Evolutionary conservation across 2,329 filamentous ascomycete species (phyloP).

Genomic region (Clonostachys rosea): DNA sequence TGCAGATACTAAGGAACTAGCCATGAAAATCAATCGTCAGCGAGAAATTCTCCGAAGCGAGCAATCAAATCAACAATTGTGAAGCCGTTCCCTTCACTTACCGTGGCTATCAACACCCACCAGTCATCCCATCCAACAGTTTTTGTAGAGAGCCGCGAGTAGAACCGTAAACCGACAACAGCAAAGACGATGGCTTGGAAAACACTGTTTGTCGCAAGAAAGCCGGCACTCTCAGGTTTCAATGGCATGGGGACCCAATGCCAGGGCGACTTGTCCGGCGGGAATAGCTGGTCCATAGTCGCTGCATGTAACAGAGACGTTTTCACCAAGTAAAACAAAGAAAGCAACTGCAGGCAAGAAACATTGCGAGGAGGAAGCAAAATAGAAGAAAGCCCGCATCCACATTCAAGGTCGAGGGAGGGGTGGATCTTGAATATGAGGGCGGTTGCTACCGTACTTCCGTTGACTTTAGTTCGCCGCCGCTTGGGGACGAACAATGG

Average conservation of each 20-base stretch:
- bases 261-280: background rate
- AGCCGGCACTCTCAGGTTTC: background rate
- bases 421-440: too few species aligned
- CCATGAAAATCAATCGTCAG: background rate
- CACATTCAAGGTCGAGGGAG: too few species aligned
- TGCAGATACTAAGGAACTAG: too few species aligned
- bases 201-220: background rate
- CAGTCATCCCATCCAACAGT: constrained; percentile 1
- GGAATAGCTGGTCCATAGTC: background rate
- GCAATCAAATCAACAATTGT: background rate
- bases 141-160: background rate
- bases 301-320: background rate
- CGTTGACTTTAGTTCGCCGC: too few species aligned
- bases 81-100: background rate
- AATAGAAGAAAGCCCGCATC: too few species aligned
- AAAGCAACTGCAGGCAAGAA: too few species aligned
- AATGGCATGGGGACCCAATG: background rate
- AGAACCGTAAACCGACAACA: background rate
- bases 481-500: too few species aligned
- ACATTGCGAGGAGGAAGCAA: too few species aligned
- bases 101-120: background rate
- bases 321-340: too few species aligned
- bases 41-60: too few species aligned
- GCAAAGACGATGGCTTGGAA: background rate
- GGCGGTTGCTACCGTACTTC: too few species aligned